A percentile compares a stretch with the other conserved stretches of the same genome.
Evolutionary conservation across 2,329 filamentous ascomycete genomes (phyloP).

Genomic region (Penicillium decumbens): DNA sequence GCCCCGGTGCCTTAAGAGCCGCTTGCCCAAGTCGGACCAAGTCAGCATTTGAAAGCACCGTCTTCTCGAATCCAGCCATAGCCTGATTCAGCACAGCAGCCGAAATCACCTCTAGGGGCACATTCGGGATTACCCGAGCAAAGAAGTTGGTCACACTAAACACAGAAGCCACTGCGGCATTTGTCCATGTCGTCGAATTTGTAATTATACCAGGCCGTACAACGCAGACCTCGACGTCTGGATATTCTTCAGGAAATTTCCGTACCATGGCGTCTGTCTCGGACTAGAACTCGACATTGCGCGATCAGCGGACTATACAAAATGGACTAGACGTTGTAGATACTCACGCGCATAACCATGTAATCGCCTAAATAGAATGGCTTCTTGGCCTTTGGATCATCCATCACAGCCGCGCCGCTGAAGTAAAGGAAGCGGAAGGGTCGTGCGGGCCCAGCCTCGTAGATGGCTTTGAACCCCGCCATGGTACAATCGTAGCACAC

Average conservation of each 20-base stretch:
- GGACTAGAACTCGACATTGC: not conserved
- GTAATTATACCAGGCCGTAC: slow-evolving; percentile 8
- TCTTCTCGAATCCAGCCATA: slow-evolving; percentile 6
- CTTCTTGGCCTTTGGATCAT: slow-evolving; percentile 44
- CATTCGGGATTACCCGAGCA: slow-evolving; percentile 1
- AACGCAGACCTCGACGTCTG: slow-evolving; percentile 4
- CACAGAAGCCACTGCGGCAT: not conserved
- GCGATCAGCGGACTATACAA: not conserved
- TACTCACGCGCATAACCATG: slow-evolving; percentile 12
- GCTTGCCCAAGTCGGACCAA: slow-evolving; percentile 7
- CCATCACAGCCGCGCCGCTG: slow-evolving; percentile 45
- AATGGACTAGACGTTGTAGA: not conserved
- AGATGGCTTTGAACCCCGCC: slow-evolving; percentile 36
- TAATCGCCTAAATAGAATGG: slow-evolving; percentile 15
- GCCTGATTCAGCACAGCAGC: slow-evolving; percentile 7
- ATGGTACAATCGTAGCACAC: slow-evolving; percentile 43
- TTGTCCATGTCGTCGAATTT: slow-evolving; percentile 4
- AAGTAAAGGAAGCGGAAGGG: slow-evolving; percentile 50
- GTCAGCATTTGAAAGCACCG: slow-evolving; percentile 17
- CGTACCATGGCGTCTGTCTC: slow-evolving; percentile 11
- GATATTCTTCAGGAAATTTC: slow-evolving; percentile 1
- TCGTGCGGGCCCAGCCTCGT: slow-evolving; percentile 19
- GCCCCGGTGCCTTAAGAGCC: not conserved
- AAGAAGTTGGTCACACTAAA: slow-evolving; percentile 2
- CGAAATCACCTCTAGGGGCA: slow-evolving; percentile 4